Conservation (phyloP, 495 filamentous ascomycete species). For the Apiosordaria backusii region DNA sequence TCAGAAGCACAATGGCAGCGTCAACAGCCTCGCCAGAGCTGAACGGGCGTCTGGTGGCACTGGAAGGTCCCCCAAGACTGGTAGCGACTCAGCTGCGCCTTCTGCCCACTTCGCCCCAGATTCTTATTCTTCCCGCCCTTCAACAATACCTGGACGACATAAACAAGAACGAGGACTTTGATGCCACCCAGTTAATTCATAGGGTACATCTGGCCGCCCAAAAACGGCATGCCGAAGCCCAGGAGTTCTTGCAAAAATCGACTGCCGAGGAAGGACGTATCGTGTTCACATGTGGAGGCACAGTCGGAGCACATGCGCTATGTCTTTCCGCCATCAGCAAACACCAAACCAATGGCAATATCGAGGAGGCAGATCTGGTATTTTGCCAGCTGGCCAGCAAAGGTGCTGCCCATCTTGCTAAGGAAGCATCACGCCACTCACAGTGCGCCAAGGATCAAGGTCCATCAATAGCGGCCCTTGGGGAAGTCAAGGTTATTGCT, state of each 20-base stretch:
- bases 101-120: conserved; percentile 47
- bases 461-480: not conserved
- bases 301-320: conserved; percentile 40
- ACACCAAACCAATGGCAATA: conserved; percentile 40
- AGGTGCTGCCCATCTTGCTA: conserved; percentile 22
- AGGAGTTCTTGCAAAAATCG: conserved; percentile 42
- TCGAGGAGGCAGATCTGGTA: conserved; percentile 40
- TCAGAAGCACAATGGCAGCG: conserved; percentile 11
- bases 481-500: not conserved
- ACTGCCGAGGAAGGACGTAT: conserved; percentile 40
- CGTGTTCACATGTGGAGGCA: conserved; percentile 52
- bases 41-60: conserved; percentile 48
- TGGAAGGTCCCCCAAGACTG: conserved; percentile 47
- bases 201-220: conserved; percentile 40
- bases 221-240: conserved; percentile 40
- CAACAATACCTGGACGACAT: conserved; percentile 34
- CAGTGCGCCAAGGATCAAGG: not conserved
- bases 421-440: not conserved
- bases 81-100: conserved; percentile 51
- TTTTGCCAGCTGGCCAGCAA: conserved; percentile 43
- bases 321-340: conserved; percentile 45
- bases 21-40: conserved; percentile 16
- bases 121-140: conserved; percentile 45
- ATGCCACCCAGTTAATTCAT: conserved; percentile 39
- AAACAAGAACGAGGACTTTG: conserved; percentile 24